Conservation (phyloP, 768 basidiomycete species). For the Amanita pallidorosea region DNA sequence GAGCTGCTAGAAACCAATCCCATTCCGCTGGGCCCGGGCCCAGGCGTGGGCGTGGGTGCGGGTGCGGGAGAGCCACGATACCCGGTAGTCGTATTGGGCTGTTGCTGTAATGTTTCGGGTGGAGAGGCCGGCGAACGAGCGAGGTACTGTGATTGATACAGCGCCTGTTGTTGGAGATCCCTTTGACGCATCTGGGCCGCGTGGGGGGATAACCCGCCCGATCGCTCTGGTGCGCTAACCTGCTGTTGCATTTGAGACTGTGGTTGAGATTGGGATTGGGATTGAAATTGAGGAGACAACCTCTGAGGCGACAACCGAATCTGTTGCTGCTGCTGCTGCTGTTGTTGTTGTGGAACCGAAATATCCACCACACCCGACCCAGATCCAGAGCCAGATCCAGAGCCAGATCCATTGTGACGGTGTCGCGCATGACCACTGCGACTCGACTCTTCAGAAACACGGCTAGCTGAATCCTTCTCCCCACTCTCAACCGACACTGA, state of each 20-base stretch:
- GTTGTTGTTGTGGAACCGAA: neutral
- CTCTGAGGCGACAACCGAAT: constrained; percentile 8
- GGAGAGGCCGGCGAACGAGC: constrained; percentile 75
- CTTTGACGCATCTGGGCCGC: constrained; percentile 72
- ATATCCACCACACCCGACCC: neutral
- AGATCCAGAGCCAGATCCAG: neutral
- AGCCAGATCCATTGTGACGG: neutral
- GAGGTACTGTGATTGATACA: constrained; percentile 78
- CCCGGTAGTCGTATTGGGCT: too few species aligned
- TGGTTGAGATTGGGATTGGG: constrained; percentile 41
- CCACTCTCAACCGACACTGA: constrained; percentile 29
- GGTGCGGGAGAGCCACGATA: constrained; percentile 7
- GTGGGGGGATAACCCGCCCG: constrained; percentile 44
- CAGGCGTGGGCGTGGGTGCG: constrained; percentile 7
- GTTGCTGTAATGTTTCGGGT: constrained; percentile 36
- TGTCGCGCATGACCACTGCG: constrained; percentile 32
- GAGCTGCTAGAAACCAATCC: neutral
- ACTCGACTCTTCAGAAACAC: constrained; percentile 56
- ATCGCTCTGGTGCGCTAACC: constrained; percentile 16
- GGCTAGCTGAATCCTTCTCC: constrained; percentile 18
- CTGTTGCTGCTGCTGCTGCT: constrained; percentile 7
- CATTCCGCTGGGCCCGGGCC: neutral
- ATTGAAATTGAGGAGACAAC: constrained; percentile 29
- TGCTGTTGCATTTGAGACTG: constrained; percentile 13
- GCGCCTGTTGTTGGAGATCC: constrained; percentile 80